These are phyloP conservation scores for Colletotrichum godetiae DNA, from an alignment of 2,329 filamentous ascomycete species.

Conservation along the genomic window DNA sequence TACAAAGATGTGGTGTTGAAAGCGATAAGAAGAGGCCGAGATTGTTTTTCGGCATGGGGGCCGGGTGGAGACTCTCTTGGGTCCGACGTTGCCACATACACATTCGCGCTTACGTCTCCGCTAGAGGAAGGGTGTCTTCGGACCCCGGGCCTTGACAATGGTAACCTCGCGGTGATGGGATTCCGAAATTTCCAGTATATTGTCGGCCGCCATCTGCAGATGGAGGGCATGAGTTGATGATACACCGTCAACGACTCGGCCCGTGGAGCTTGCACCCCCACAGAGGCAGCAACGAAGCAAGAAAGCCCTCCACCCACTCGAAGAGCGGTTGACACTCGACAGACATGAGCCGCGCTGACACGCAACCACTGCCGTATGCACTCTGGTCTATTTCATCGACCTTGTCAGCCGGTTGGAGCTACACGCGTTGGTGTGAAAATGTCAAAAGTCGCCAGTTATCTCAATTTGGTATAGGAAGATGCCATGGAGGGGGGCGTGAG, in stretches of 20 bases:
- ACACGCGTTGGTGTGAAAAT: neutral
- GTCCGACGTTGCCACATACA: constrained; percentile 21
- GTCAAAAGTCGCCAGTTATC: neutral
- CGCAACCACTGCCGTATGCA: constrained; percentile 9
- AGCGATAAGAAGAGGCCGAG: neutral
- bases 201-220: neutral
- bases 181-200: neutral
- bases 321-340: neutral
- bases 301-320: neutral
- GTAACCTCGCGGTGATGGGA: neutral
- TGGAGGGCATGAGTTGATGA: neutral
- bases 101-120: neutral
- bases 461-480: neutral
- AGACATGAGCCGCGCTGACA: constrained; percentile 13
- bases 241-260: neutral
- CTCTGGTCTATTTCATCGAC: neutral
- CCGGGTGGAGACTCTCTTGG: constrained; percentile 8
- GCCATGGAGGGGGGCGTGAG: neutral
- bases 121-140: neutral
- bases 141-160: neutral
- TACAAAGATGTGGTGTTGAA: neutral
- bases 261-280: neutral
- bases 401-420: neutral
- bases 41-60: neutral
- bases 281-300: neutral